These are phyloP conservation scores for Euphrasia confusa DNA, from an alignment of 257 asterid species.

Conservation along the genomic window DNA sequence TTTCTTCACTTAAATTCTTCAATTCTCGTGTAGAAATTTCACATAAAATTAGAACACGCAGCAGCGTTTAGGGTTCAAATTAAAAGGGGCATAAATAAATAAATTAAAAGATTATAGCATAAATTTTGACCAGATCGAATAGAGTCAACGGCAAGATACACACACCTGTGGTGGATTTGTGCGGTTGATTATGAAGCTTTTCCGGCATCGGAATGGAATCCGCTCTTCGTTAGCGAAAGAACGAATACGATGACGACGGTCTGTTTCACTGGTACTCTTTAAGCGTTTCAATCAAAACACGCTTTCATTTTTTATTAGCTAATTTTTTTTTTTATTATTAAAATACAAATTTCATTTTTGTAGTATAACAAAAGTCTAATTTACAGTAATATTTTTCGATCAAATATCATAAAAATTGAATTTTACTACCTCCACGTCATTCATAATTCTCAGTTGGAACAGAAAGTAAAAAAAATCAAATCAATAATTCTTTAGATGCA, in stretches of 20 bases:
- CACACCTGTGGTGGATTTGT: conserved; percentile 26
- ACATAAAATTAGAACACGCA: background rate
- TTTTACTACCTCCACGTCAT: too few species aligned
- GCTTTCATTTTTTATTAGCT: too few species aligned
- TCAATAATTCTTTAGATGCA: too few species aligned
- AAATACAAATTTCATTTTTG: too few species aligned
- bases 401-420: too few species aligned
- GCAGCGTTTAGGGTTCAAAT: background rate
- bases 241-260: background rate
- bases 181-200: conserved; percentile 22
- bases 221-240: background rate
- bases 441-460: too few species aligned
- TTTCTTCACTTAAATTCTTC: too few species aligned
- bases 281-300: background rate
- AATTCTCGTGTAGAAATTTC: background rate
- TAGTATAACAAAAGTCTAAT: too few species aligned
- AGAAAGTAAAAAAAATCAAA: too few species aligned
- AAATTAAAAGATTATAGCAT: background rate
- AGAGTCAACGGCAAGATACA: background rate
- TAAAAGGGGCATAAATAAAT: background rate
- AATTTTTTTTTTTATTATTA: too few species aligned
- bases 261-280: background rate
- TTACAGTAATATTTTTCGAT: too few species aligned
- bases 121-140: background rate
- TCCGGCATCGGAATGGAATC: conserved; percentile 28